Percentiles rank a stretch among this genome's conserved stretches.
Evolutionary conservation across 805 yeast species (phyloP).

Genomic region (Metschnikowia dekortorum): DNA sequence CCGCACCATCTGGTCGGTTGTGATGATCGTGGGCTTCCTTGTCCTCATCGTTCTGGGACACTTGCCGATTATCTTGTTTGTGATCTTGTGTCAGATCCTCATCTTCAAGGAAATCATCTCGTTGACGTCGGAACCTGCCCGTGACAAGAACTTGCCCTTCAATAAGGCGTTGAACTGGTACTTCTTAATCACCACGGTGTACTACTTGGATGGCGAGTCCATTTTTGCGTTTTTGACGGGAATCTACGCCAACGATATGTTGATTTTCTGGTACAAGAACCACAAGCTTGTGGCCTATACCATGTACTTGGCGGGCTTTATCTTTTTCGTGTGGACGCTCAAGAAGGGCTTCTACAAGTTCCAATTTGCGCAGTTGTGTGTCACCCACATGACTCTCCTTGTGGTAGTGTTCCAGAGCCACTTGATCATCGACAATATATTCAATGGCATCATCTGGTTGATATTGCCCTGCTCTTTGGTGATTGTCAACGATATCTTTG

Average conservation of each 20-base stretch:
- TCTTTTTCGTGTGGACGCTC: slow-evolving; percentile 82
- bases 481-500: slow-evolving; percentile 91
- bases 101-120: slow-evolving; percentile 90
- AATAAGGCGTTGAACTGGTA: slow-evolving; percentile 90
- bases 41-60: slow-evolving; percentile 78
- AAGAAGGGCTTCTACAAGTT: slow-evolving; percentile 85
- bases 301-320: slow-evolving; percentile 80
- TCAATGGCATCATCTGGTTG: slow-evolving; percentile 93
- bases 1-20: slow-evolving; percentile 88
- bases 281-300: slow-evolving; percentile 84
- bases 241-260: slow-evolving; percentile 44
- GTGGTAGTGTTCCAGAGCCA: slow-evolving; percentile 93
- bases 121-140: slow-evolving; percentile 77
- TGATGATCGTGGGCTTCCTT: slow-evolving; percentile 71
- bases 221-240: slow-evolving; percentile 64
- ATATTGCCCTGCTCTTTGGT: slow-evolving; percentile 88
- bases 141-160: slow-evolving; percentile 77
- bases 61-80: slow-evolving; percentile 67
- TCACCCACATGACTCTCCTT: slow-evolving; percentile 89
- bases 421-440: slow-evolving; percentile 81
- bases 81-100: slow-evolving; percentile 69
- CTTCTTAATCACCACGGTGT: slow-evolving; percentile 79
- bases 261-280: slow-evolving; percentile 62
- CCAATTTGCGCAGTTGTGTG: slow-evolving; percentile 91
- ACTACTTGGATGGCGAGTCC: slow-evolving; percentile 84